Evolutionary conservation across 768 basidiomycete genomes (phyloP).

Genomic region (Termitomyces sp.): DNA sequence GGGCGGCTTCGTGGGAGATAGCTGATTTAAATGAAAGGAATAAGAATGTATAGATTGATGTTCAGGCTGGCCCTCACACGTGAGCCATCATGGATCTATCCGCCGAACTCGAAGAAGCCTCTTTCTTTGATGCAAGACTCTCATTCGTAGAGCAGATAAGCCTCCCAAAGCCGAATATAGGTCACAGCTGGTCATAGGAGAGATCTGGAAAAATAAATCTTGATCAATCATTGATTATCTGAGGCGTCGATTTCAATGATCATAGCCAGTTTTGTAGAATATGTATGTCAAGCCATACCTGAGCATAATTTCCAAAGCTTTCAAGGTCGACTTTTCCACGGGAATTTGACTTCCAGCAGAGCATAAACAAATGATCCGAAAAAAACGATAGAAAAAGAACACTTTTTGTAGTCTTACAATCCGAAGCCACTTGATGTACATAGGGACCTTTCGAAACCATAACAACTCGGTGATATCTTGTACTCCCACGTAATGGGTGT

Average conservation of each 20-base stretch:
- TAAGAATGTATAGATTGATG: background rate
- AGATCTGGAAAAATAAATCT: background rate
- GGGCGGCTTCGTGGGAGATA: background rate
- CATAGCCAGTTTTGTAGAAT: no score
- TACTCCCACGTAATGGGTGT: background rate
- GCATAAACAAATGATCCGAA: background rate
- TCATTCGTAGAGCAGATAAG: background rate
- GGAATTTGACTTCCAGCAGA: background rate
- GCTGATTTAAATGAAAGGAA: background rate
- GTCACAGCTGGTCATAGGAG: background rate
- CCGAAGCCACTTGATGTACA: background rate
- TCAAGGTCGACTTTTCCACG: background rate
- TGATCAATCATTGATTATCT: background rate
- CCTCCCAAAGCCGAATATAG: background rate
- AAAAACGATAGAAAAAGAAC: background rate
- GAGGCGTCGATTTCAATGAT: background rate
- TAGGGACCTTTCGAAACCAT: background rate
- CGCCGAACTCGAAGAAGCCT: background rate
- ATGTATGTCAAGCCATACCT: background rate
- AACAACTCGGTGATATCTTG: background rate
- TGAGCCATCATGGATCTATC: background rate
- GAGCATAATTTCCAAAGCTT: background rate
- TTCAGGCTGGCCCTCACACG: background rate
- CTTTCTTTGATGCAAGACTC: background rate
- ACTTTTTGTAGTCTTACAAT: background rate